phyloP scores from a whole-genome alignment of 306 rosid genomes.

The Cucurbita moschata region DNA sequence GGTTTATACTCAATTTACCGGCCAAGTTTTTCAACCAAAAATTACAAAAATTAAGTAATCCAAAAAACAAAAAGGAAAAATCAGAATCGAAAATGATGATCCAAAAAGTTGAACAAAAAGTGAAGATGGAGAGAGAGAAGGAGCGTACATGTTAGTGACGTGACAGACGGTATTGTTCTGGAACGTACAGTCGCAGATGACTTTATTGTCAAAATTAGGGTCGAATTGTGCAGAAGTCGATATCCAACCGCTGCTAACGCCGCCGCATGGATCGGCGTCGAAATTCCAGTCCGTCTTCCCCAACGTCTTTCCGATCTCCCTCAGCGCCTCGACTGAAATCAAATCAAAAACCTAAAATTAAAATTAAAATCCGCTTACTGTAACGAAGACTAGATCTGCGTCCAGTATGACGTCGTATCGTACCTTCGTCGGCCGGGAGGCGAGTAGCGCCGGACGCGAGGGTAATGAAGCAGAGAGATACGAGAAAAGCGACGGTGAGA shows the following conservation, averaged over 20 bases:
- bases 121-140: background rate
- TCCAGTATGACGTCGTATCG: background rate
- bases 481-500: background rate
- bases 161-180: slow-evolving; percentile 32
- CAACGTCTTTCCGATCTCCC: slow-evolving; percentile 24
- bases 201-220: slow-evolving; percentile 9
- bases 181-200: slow-evolving; percentile 35
- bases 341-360: slow-evolving; percentile 6
- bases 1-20: too few species aligned
- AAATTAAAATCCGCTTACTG: background rate
- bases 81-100: too few species aligned
- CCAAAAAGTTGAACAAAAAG: background rate
- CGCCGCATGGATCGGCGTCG: slow-evolving; percentile 37
- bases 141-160: slow-evolving; percentile 37
- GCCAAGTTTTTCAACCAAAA: too few species aligned
- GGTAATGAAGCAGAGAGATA: background rate
- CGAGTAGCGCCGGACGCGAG: background rate
- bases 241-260: slow-evolving; percentile 19
- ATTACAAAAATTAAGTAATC: too few species aligned
- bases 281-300: slow-evolving; percentile 41
- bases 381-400: background rate
- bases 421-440: slow-evolving; percentile 1
- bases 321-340: slow-evolving; percentile 25
- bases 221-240: background rate
- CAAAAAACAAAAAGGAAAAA: too few species aligned